phyloP scores from a whole-genome alignment of 1,284 basidiomycete species.

The Naganishia sp. region DNA sequence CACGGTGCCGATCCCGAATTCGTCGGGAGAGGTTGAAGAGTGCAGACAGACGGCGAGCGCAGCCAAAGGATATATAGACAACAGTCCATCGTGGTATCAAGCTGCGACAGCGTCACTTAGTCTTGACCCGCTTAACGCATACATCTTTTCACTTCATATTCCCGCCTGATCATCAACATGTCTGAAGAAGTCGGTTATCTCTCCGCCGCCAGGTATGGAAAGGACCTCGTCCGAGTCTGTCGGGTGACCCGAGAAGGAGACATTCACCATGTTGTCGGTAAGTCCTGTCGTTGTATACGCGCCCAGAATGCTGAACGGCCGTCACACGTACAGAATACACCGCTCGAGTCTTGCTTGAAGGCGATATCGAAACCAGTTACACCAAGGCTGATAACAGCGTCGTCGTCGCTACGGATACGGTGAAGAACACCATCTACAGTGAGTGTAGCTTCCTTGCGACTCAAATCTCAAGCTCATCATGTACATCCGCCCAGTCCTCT shows the following conservation, averaged over 20 bases:
- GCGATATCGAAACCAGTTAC: constrained; percentile 72
- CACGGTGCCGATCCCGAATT: neutral
- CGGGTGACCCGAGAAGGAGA: constrained; percentile 70
- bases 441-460: constrained; percentile 42
- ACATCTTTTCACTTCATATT: neutral
- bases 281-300: neutral
- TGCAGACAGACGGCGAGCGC: neutral
- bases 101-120: neutral
- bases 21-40: neutral
- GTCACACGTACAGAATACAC: constrained; percentile 47
- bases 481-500: constrained; percentile 62
- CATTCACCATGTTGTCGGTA: constrained; percentile 51
- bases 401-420: constrained; percentile 83
- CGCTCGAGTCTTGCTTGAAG: constrained; percentile 74
- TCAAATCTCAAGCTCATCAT: neutral
- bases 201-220: constrained; percentile 70
- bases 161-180: constrained; percentile 34
- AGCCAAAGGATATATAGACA: too few species aligned
- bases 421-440: constrained; percentile 94
- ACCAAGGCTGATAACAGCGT: constrained; percentile 80
- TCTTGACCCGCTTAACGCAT: too few species aligned
- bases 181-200: constrained; percentile 49
- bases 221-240: constrained; percentile 80
- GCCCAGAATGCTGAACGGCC: neutral
- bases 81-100: neutral